These are phyloP conservation scores for Citrullus colocynthis DNA, from an alignment of 306 rosid species.

Conservation along the genomic window DNA sequence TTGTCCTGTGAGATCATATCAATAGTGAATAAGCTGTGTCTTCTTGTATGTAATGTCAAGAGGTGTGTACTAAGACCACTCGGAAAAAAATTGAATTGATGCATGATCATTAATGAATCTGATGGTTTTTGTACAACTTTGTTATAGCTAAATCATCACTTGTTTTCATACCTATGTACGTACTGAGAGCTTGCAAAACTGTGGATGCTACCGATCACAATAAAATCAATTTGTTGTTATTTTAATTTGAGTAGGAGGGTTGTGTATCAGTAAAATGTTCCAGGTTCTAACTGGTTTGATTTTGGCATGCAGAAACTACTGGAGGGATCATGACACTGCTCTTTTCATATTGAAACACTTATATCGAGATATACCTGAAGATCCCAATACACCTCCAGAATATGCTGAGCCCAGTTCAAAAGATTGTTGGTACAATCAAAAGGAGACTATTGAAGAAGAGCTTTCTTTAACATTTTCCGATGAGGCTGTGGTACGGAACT, in stretches of 20 bases:
- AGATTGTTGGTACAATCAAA: slow-evolving; percentile 29
- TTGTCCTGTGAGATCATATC: too few species aligned
- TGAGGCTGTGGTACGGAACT: slow-evolving; percentile 27
- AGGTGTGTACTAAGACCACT: neutral
- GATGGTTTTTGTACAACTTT: neutral
- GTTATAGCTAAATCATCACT: too few species aligned
- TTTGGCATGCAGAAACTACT: slow-evolving; percentile 57
- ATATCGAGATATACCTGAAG: slow-evolving; percentile 50
- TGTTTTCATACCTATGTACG: too few species aligned
- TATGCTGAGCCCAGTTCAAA: slow-evolving; percentile 16
- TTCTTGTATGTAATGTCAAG: neutral
- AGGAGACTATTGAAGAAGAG: slow-evolving; percentile 53
- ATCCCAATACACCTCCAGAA: slow-evolving; percentile 16
- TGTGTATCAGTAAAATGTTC: neutral
- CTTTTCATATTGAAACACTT: slow-evolving; percentile 76
- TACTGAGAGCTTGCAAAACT: too few species aligned
- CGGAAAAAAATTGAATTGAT: neutral
- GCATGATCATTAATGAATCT: neutral
- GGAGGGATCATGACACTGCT: slow-evolving; percentile 93
- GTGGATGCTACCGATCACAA: neutral
- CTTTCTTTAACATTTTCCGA: slow-evolving; percentile 74
- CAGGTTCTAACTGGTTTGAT: neutral
- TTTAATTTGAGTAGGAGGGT: neutral
- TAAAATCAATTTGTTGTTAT: neutral
- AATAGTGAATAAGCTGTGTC: neutral